Base-by-base conservation (phyloP, 352 stramenopile genomes). In the Phytophthora chlamydospora region DNA sequence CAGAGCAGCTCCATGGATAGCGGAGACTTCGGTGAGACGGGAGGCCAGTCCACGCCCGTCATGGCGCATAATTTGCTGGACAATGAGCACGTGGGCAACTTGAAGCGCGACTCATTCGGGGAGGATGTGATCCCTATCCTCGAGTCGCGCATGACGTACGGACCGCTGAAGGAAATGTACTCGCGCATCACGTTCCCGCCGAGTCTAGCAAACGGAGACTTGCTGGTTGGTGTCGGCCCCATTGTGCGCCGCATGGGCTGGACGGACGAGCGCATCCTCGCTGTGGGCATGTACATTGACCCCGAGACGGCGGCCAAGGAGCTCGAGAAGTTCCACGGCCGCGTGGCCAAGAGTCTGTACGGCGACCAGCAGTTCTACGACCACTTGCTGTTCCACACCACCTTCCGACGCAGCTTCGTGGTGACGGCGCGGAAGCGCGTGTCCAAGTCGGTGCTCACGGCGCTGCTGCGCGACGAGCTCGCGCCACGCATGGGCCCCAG, bases 291-390 rank as follows among this genome's bases (percentile, higher is more conserved):
- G 43, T 94, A 94, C 56, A 87, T 94, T 14, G 83, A 94, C 33
- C 77, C 80, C 0, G 78, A 90, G 34, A 75, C 65, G 5, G 85
- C 83, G 0, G 67, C 62, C 4, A 75, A 75, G 27, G 68, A 91
- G 57, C 69, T 92, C 5, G 66, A 78, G 7, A 76, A 73, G 14
- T 90, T 94, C 48, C 46, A 87, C 27, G 79, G 75, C 0, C 75
- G 71, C 10, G 74, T 66, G 0, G 72, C 75, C 41, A 87, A 86
- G 71, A 87, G 73, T 58, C 62, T 92, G 49, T 76, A 87, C 46
- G 85, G 84, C 50, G 85, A 92, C 46, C 85, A 90, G 45, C 52
- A 66, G 1, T 94, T 94, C 21, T 94, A 94, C 73, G 71, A 91
- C 50, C 68, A 80, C 16, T 13, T 90, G 35, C 55, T 90, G 27